Base-by-base conservation (phyloP, 2,329 filamentous ascomycete species). In the Trichoderma oligosporum region DNA sequence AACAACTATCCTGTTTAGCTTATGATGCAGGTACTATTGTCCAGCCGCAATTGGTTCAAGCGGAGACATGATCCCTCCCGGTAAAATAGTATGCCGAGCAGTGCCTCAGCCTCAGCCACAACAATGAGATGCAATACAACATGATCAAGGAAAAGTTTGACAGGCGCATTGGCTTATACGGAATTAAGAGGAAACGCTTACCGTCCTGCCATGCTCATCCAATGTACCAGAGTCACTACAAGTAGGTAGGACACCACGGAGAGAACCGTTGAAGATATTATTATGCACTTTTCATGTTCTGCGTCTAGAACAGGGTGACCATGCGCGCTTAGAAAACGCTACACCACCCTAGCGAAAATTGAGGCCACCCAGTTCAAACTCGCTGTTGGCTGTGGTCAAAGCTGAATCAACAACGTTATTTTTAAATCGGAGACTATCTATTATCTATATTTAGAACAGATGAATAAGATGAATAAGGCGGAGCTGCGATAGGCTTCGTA, bases 371-470 rank as follows among this genome's bases (percentile, higher is more conserved):
- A 39, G 36, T 31, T 31, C 18, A 8, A n/a, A n/a, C 31, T 41
- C 41, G 48, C 35, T 11, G 27, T 18, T 39, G 49, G 49, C 39
- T 54, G 5, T 14, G 20, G 29, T 8, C 25, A 39, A 18, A 35
- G 49, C 49, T 39, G 49, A 41, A 14, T 18, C 41, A 35, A 39
- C 24, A n/a, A 45, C 39, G 39, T 45, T 53, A 44, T 54, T 54
- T 54, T 54, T 45, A 27, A 29, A 45, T 22, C 24, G 11, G 7
- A 11, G 39, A 22, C n/a, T 18, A 18, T 14, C 24, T 18, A 18
- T n/a, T n/a, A 20, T n/a, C 49, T 54, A 54, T 35, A 45, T 44
- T 44, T 54, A 53, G 49, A 54, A 36, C 14, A 27, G n/a, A 20
- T 54, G 38, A 53, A 42, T 53, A 33, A 27, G n/a, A 20, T 54